phyloP scores from a whole-genome alignment of 176 grass and related monocot species.

The Tuctoria greenei region DNA sequence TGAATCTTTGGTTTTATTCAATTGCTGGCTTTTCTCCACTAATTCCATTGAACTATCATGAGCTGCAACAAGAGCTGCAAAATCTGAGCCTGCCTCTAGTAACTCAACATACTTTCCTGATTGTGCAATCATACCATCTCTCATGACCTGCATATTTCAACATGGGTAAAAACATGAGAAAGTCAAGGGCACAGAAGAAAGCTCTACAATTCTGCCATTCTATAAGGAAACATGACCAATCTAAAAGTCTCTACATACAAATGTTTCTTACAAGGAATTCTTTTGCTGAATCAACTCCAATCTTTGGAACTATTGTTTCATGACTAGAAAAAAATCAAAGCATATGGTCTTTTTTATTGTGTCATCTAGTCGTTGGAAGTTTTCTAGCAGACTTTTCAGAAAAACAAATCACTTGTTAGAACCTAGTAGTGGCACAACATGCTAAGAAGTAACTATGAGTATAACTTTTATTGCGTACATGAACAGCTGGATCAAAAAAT shows the following conservation, averaged over 20 bases:
- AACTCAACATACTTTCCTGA: constrained; percentile 84
- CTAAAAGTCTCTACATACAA: background rate
- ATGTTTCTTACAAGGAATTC: background rate
- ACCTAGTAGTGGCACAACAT: background rate
- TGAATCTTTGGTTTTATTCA: constrained; percentile 31
- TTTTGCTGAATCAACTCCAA: background rate
- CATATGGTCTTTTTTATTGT: background rate
- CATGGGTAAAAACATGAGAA: constrained; percentile 1
- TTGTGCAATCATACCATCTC: constrained; percentile 68
- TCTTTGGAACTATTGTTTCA: background rate
- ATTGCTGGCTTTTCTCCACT: constrained; percentile 59
- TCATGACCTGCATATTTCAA: constrained; percentile 62
- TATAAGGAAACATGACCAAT: background rate
- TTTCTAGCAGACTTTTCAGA: background rate
- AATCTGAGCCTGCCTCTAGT: constrained; percentile 54
- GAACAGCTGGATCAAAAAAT: background rate
- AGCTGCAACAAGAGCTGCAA: constrained; percentile 75
- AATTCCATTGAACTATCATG: constrained; percentile 97
- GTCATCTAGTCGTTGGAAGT: background rate
- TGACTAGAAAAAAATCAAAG: background rate
- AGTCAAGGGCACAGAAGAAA: background rate
- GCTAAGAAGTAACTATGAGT: background rate
- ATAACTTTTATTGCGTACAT: background rate
- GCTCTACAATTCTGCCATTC: constrained; percentile 5
- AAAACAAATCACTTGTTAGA: background rate